These are phyloP conservation scores for Colletotrichum endophyticum DNA, from an alignment of 2,329 filamentous ascomycete species.

Conservation along the genomic window DNA sequence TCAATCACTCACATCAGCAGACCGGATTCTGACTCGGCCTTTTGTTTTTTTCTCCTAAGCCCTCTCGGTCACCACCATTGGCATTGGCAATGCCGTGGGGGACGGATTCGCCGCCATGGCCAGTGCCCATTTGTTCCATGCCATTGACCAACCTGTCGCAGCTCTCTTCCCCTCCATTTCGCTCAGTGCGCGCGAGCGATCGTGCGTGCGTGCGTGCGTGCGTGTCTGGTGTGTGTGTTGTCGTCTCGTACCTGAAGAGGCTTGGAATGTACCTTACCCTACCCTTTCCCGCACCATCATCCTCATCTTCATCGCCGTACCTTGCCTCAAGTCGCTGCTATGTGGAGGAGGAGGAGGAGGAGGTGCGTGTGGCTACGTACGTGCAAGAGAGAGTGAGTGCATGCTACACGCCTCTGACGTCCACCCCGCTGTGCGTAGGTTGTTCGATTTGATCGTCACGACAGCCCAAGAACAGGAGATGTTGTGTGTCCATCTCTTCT, in stretches of 20 bases:
- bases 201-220: background rate
- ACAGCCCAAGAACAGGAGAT: background rate
- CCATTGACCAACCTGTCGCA: background rate
- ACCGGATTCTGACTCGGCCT: constrained; percentile 1
- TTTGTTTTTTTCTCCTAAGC: background rate
- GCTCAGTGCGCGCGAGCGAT: background rate
- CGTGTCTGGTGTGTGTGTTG: background rate
- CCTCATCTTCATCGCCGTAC: background rate
- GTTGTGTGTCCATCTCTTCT: background rate
- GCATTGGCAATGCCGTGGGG: background rate
- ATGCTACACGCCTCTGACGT: background rate
- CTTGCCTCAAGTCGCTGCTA: background rate
- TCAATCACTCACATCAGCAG: background rate
- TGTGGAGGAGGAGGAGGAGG: background rate
- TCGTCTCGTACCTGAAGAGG: background rate
- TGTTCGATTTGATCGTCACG: background rate
- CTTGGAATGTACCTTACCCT: background rate
- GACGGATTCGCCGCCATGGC: background rate
- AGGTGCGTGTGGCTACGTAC: background rate
- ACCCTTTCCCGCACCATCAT: background rate
- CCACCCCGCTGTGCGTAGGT: background rate
- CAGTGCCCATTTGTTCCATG: constrained; percentile 1
- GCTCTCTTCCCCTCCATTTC: background rate
- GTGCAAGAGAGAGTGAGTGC: background rate
- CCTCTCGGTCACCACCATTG: background rate